A percentile compares a stretch with the other conserved stretches of the same genome.
phyloP scores from a whole-genome alignment of 2,329 filamentous ascomycete species.

The Alternaria arborescens region DNA sequence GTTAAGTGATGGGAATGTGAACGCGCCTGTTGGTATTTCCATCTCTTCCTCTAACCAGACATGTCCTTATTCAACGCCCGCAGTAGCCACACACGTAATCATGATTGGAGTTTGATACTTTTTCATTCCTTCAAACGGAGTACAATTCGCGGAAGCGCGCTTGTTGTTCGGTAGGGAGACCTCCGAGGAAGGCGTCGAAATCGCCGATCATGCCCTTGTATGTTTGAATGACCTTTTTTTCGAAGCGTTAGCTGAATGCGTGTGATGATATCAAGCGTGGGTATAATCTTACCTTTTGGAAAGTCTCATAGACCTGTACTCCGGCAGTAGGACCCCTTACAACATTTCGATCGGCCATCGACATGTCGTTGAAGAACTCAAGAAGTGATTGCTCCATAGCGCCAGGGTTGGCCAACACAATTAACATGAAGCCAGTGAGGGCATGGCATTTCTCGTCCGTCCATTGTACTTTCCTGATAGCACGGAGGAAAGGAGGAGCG shows the following conservation, averaged over 20 bases:
- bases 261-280: neutral
- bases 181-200: slow-evolving; percentile 61
- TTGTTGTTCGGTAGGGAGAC: slow-evolving; percentile 56
- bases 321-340: slow-evolving; percentile 63
- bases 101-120: slow-evolving; percentile 17
- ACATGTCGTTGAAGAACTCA: slow-evolving; percentile 85
- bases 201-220: slow-evolving; percentile 65
- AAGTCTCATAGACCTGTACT: slow-evolving; percentile 73
- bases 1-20: neutral
- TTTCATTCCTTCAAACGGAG: slow-evolving; percentile 33
- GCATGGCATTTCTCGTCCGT: slow-evolving; percentile 95
- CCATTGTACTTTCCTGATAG: slow-evolving; percentile 84
- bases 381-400: slow-evolving; percentile 88
- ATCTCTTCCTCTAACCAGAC: slow-evolving; percentile 34
- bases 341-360: slow-evolving; percentile 69
- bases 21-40: slow-evolving; percentile 30
- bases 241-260: slow-evolving; percentile 15
- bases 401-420: slow-evolving; percentile 86
- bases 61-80: slow-evolving; percentile 36
- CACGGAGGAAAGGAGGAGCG: slow-evolving; percentile 80
- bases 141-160: slow-evolving; percentile 56
- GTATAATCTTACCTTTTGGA: slow-evolving; percentile 64
- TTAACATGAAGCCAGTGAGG: slow-evolving; percentile 86
- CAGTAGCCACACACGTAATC: slow-evolving; percentile 23
- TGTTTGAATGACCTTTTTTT: slow-evolving; percentile 57